Conservation (phyloP, 1,139 yeast species). For the Eremothecium sinecaudum region DNA sequence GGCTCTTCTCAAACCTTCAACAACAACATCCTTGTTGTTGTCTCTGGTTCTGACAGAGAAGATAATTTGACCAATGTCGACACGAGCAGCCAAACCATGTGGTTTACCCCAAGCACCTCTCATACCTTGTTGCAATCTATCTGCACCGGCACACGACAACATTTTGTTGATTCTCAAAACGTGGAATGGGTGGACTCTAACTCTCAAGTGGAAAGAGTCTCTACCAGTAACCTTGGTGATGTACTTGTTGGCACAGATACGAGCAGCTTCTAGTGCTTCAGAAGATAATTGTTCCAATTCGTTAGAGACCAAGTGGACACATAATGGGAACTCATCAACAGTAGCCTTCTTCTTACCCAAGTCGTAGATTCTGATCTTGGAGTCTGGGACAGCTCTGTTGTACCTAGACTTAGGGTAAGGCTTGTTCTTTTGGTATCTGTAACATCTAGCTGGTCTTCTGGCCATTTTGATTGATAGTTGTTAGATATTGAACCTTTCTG, state of each 20-base stretch:
- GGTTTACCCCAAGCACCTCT: conserved; percentile 99
- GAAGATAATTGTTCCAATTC: conserved; percentile 98
- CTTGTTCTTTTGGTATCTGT: conserved; percentile 99
- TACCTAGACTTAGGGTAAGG: conserved; percentile 99
- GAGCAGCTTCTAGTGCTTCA: conserved; percentile 99
- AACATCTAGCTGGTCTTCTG: conserved; percentile 99
- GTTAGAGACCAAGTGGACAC: conserved; percentile 98
- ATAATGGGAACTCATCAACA: conserved; percentile 98
- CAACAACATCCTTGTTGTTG: conserved; percentile 90
- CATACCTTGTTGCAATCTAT: conserved; percentile 99
- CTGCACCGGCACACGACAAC: conserved; percentile 99
- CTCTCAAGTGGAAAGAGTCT: conserved; percentile 99
- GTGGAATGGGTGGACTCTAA: conserved; percentile 99
- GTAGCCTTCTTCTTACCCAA: conserved; percentile 99
- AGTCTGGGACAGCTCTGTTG: conserved; percentile 99
- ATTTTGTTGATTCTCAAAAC: conserved; percentile 99
- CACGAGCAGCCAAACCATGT: conserved; percentile 99
- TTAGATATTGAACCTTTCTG: conserved; percentile 1
- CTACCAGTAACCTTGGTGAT: conserved; percentile 96
- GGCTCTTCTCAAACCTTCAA: conserved; percentile 99
- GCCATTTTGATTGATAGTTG: conserved; percentile 67
- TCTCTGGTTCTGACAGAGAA: conserved; percentile 98
- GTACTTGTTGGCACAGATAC: conserved; percentile 99
- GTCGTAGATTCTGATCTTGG: conserved; percentile 98
- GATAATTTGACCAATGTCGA: conserved; percentile 95